Evolutionary conservation across 768 basidiomycete species (phyloP), one percentile per base, ranked within the genome.

Genomic region (Gloeopeniophorella convolvens): DNA sequence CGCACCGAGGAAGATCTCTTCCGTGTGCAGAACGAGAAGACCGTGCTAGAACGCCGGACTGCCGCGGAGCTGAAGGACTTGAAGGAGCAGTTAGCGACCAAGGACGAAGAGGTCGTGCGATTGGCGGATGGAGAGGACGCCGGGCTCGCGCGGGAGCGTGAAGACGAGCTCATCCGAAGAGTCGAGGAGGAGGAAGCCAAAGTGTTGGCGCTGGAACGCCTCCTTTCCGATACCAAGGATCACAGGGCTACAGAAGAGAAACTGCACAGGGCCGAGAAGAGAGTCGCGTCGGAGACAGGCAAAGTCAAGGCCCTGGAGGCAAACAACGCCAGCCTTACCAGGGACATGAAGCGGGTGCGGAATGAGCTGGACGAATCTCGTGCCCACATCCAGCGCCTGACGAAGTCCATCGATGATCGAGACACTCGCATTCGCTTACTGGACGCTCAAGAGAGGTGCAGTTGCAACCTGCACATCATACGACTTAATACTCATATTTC

Each of bases 121-220:
- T 47, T 79, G 36, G 69, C 61, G 59, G 69, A 63, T 27, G 55
- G 56, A 5, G 68, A 72, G 27, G 63, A 45, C 7, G 77, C 68
- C 2, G 51, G 44, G 20, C 60, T 63, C 42, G 65, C 72, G 23
- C 69, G 65, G 18, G 68, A 69, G 51, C 69, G 85, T 43, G 86
- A 88, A 61, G 73, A 75, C 21, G 79, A 79, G 46, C 60, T 88
- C 24, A 53, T 82, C 62, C 71, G 74, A 63, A 72, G 86, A 55
- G 78, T 89, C 24, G 84, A 88, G 36, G 83, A 85, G 59, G 84
- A 88, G 54, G 81, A 81, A 41, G 79, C 76, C 5, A 83, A 79
- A 64, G 80, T 86, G 30, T 65, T 68, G 3, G 73, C 78, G 3
- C 60, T 87, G 48, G 80, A 85, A 60, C 65, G 62, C 37, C 64